Percentiles rank a stretch among this genome's conserved stretches.
phyloP scores from a whole-genome alignment of 164 flowering plant species.

The Chimonanthus salicifolius region DNA sequence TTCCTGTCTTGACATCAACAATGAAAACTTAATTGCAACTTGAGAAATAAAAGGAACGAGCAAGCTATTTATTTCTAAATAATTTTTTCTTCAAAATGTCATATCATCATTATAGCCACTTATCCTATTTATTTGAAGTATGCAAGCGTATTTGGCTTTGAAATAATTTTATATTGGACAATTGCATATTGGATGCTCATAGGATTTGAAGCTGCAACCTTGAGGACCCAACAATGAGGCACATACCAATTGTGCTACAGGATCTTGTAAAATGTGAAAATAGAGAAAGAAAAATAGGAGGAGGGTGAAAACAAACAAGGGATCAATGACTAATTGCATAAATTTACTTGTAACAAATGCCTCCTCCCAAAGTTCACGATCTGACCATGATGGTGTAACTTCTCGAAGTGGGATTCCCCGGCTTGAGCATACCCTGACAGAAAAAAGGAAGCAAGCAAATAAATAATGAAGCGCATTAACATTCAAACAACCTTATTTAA shows the following conservation, averaged over 20 bases:
- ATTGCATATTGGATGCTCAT: too few species aligned
- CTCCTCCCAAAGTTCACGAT: constrained; percentile 63
- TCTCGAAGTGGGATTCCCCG: constrained; percentile 69
- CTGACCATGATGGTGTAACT: constrained; percentile 76
- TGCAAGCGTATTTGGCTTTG: too few species aligned
- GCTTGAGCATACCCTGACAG: constrained; percentile 53
- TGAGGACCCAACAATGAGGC: too few species aligned
- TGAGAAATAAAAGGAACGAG: background rate
- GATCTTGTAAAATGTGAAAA: background rate
- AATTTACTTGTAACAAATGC: constrained; percentile 81
- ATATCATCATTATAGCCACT: too few species aligned
- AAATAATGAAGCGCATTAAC: background rate
- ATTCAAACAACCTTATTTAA: background rate
- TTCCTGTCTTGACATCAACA: background rate
- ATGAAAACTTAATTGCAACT: background rate
- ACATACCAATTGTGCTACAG: too few species aligned
- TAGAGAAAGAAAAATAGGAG: background rate
- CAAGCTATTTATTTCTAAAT: too few species aligned
- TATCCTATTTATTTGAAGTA: too few species aligned
- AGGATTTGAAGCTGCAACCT: too few species aligned
- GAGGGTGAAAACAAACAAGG: background rate
- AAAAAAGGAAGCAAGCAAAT: background rate
- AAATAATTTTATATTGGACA: too few species aligned
- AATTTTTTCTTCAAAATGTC: too few species aligned
- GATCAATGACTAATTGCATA: background rate